Percentiles rank a stretch among this genome's conserved stretches.
Conservation (phyloP, 495 filamentous ascomycete genomes). For the Mytilinidion resinicola region DNA sequence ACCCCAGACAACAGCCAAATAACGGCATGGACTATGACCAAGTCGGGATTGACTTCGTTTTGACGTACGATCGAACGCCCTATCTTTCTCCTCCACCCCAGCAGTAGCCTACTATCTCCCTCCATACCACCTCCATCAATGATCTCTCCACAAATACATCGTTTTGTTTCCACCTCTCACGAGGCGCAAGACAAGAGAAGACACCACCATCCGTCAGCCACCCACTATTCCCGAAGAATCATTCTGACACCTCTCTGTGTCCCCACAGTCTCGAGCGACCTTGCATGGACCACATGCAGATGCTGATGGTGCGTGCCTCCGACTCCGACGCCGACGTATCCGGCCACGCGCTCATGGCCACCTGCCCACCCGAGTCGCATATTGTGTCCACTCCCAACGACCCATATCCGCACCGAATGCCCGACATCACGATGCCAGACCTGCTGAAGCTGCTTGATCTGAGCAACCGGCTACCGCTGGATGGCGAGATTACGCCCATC, state of each 20-base stretch:
- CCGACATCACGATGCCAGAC: slow-evolving; percentile 65
- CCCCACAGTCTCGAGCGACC: slow-evolving; percentile 75
- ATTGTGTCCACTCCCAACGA: slow-evolving; percentile 35
- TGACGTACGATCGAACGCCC: slow-evolving; percentile 72
- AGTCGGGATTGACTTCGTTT: slow-evolving; percentile 89
- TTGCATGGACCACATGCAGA: slow-evolving; percentile 91
- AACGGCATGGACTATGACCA: slow-evolving; percentile 68
- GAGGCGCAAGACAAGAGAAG: background rate
- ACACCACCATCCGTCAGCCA: background rate
- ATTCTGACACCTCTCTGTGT: slow-evolving; percentile 5
- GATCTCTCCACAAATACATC: slow-evolving; percentile 9
- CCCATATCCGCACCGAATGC: slow-evolving; percentile 49
- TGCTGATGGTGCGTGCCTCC: slow-evolving; percentile 54
- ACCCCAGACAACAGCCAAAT: slow-evolving; percentile 17
- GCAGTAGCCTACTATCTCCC: slow-evolving; percentile 29
- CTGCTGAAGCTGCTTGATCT: slow-evolving; percentile 75
- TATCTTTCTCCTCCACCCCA: slow-evolving; percentile 61
- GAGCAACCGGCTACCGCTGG: slow-evolving; percentile 74
- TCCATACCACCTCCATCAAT: slow-evolving; percentile 1
- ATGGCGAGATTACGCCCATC: slow-evolving; percentile 93
- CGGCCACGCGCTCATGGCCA: slow-evolving; percentile 89
- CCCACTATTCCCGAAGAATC: background rate
- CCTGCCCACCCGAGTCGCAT: slow-evolving; percentile 64
- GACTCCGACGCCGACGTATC: slow-evolving; percentile 45
- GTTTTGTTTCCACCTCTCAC: background rate